A percentile compares a stretch with the other conserved stretches of the same genome.
Evolutionary conservation across 306 rosid species (phyloP).

Genomic region (Castanospermum australe): DNA sequence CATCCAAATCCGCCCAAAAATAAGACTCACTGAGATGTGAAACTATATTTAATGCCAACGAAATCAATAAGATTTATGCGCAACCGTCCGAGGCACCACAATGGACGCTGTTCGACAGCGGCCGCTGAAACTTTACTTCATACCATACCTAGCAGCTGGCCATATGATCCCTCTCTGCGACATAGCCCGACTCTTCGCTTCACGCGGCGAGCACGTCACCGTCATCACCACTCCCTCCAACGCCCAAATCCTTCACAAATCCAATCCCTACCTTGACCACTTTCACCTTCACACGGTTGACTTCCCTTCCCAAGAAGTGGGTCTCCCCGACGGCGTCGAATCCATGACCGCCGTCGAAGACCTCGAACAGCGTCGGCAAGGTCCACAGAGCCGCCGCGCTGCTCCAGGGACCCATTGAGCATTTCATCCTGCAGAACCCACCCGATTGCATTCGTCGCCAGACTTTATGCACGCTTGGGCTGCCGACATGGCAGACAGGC

Average conservation of each 20-base stretch:
- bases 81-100: no score
- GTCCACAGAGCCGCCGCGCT: neutral
- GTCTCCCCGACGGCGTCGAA: conserved; percentile 27
- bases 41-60: no score
- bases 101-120: neutral
- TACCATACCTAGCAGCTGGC: conserved; percentile 29
- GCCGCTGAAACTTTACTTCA: conserved; percentile 26
- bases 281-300: neutral
- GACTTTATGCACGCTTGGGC: conserved; percentile 34
- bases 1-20: no score
- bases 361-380: no score
- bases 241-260: conserved; percentile 14
- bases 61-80: no score
- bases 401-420: neutral
- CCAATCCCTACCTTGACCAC: neutral
- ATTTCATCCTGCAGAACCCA: conserved; percentile 1
- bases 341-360: neutral
- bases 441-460: conserved; percentile 27
- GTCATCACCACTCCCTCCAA: conserved; percentile 41
- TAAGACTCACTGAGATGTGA: no score
- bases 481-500: conserved; percentile 15
- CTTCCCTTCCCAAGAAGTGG: conserved; percentile 23
- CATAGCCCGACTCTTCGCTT: conserved; percentile 35
- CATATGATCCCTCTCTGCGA: conserved; percentile 37
- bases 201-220: conserved; percentile 39